Conservation (phyloP, 139 green algal species). For the Asterochloris erici region DNA sequence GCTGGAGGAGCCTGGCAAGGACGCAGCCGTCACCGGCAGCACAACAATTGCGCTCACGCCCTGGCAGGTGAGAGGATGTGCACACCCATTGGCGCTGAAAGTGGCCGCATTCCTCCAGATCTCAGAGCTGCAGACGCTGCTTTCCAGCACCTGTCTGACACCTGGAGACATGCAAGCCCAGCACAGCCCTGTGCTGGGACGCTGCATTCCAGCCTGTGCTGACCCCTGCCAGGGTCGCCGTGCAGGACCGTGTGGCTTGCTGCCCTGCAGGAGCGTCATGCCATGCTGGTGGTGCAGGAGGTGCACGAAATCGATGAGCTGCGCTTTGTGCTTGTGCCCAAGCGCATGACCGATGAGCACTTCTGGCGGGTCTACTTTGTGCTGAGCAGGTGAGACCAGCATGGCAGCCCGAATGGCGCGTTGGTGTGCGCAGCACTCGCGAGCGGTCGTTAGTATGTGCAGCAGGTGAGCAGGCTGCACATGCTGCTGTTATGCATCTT, state of each 20-base stretch:
- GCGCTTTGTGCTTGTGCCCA: constrained; percentile 77
- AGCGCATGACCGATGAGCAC: constrained; percentile 68
- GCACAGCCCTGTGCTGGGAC: too few species aligned
- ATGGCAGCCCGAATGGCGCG: too few species aligned
- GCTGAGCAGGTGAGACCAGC: constrained; percentile 19
- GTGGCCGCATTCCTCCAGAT: not conserved
- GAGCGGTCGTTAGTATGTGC: not conserved
- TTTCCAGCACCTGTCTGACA: too few species aligned
- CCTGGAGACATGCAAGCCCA: too few species aligned
- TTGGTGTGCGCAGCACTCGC: constrained; percentile 9
- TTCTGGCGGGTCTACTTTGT: constrained; percentile 87
- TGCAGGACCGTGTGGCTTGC: not conserved
- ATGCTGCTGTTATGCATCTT: not conserved
- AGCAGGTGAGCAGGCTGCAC: not conserved
- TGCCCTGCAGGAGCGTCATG: constrained; percentile 53
- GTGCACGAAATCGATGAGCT: constrained; percentile 77
- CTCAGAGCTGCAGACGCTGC: not conserved
- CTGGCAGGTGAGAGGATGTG: too few species aligned
- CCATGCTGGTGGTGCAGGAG: constrained; percentile 52
- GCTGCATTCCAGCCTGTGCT: too few species aligned
- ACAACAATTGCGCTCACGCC: not conserved
- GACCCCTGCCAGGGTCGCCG: not conserved
- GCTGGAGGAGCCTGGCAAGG: not conserved
- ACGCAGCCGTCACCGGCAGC: constrained; percentile 1
- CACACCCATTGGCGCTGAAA: too few species aligned